These are phyloP conservation scores for Gentiana straminea DNA, from an alignment of 257 asterid species.

Conservation along the genomic window DNA sequence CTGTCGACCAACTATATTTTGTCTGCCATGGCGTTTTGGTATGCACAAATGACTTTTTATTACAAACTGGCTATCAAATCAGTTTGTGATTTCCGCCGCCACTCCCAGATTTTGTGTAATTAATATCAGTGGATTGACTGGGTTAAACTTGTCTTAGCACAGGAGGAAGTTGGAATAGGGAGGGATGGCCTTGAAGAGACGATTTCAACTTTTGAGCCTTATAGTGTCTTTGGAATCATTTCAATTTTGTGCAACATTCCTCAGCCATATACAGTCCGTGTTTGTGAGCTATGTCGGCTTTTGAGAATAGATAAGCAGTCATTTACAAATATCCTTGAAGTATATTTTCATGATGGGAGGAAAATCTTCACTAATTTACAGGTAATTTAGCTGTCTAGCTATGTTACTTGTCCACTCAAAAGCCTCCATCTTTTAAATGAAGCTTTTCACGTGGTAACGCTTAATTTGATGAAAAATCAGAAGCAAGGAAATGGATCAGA, in stretches of 20 bases:
- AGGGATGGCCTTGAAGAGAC: constrained; percentile 29
- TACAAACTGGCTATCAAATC: not conserved
- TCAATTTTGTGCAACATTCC: constrained; percentile 50
- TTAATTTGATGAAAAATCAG: not conserved
- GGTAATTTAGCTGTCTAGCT: constrained; percentile 14
- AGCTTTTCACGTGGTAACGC: not conserved
- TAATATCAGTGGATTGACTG: too few relatives aligned
- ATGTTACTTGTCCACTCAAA: not conserved
- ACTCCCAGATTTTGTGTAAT: not conserved
- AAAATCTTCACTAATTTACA: constrained; percentile 40
- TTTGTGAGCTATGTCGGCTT: constrained; percentile 38
- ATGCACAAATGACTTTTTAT: not conserved
- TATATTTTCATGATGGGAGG: constrained; percentile 46
- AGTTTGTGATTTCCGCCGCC: too few relatives aligned
- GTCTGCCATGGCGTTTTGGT: constrained; percentile 59
- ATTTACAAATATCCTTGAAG: constrained; percentile 25
- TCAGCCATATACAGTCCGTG: constrained; percentile 35
- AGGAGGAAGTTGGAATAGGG: constrained; percentile 40
- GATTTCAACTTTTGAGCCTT: constrained; percentile 17
- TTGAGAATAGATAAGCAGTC: constrained; percentile 50
- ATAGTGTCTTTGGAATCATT: constrained; percentile 42
- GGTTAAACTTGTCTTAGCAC: constrained; percentile 1
- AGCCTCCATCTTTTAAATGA: not conserved
- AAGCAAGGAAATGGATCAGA: constrained; percentile 45
- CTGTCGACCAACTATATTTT: constrained; percentile 49